Evolutionary conservation across 2,329 filamentous ascomycete species (phyloP).

Genomic region (Graphiopsis chlorocephala): DNA sequence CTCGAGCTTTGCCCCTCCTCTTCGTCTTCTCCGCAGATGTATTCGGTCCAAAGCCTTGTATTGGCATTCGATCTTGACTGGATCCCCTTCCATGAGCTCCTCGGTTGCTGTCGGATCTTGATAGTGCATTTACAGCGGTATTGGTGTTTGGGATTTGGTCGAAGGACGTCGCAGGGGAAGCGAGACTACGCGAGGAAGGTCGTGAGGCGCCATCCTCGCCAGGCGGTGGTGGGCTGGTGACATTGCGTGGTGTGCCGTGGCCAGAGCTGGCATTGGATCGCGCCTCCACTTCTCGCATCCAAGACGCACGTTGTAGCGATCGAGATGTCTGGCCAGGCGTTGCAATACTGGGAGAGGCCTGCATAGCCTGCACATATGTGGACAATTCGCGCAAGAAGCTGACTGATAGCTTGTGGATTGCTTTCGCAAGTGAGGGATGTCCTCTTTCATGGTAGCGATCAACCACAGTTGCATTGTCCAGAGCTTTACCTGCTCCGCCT

Average conservation of each 20-base stretch:
- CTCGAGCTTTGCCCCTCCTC: conserved; percentile 75
- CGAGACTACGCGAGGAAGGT: conserved; percentile 25
- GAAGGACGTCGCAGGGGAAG: conserved; percentile 53
- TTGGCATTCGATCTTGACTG: conserved; percentile 58
- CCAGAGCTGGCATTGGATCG: conserved; percentile 20
- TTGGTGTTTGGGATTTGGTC: conserved; percentile 50
- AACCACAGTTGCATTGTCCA: conserved; percentile 17
- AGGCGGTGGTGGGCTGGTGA: conserved; percentile 20
- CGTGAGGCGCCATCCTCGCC: conserved; percentile 25
- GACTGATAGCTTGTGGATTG: conserved; percentile 46
- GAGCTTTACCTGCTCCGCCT: conserved; percentile 9
- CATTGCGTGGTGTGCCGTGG: conserved; percentile 23
- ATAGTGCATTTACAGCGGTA: conserved; percentile 35
- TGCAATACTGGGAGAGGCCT: conserved; percentile 64
- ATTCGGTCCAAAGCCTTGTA: conserved; percentile 61
- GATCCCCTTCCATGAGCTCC: conserved; percentile 22
- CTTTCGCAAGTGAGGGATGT: conserved; percentile 38
- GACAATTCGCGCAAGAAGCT: conserved; percentile 48
- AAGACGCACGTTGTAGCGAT: conserved; percentile 36
- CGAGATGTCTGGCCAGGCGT: conserved; percentile 60
- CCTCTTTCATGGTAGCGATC: conserved; percentile 19
- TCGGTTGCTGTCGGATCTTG: conserved; percentile 37
- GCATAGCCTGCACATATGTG: conserved; percentile 47
- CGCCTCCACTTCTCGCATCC: conserved; percentile 15
- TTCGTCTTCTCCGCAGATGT: conserved; percentile 60